Base-by-base conservation (phyloP, 768 basidiomycete species). In the Lentinus brumalis region DNA sequence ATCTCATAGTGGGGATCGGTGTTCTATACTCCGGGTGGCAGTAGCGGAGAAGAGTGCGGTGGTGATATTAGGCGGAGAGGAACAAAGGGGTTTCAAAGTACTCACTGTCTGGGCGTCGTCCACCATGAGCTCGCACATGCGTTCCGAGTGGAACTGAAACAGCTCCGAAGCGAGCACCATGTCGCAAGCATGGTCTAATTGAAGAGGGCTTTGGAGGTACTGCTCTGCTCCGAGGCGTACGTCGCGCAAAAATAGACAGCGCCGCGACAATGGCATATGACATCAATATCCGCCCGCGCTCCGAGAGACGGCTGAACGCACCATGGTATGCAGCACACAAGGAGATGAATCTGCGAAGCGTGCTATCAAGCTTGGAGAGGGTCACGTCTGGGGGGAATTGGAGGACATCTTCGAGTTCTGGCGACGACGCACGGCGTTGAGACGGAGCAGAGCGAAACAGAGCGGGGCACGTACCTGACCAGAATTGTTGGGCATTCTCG, bases 251-350 rank as follows among this genome's bases (percentile, higher is more conserved):
- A 18, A 5, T 46, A 46, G 30, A 18, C 41, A 26, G 15, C 53
- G 78, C 63, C 21, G 14, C 39, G 35, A 52, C 18, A 30, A 49
- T 46, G 52, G 35, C 38, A 41, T 14, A 26, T 26, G 8, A 38
- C 16, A 42, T 44, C 26, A 51, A 41, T 38, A 57, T 14, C 51
- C 40, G 44, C 45, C 29, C 8, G 18, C 29, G 53, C 7, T 50
- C 39, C 11, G 44, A 38, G 26, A 4, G 31, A 10, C 35, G 40
- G 5, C 6, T 9, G 46, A 11, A 32, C 87, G 67, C 70, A 89
- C 95, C 91, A 72, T 97, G 96, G 75, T 96, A 95, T 31, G 86
- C 83, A 29, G 92, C 83, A 67, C 92, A 92, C 47, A 97, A 79
- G 3, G 86, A 80, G 58, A 94, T 75, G 73, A 88, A 96, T 63